Evolutionary conservation across 257 asterid species (phyloP), one percentile per base, ranked within the genome.

Genomic region (Buddleja alternifolia): DNA sequence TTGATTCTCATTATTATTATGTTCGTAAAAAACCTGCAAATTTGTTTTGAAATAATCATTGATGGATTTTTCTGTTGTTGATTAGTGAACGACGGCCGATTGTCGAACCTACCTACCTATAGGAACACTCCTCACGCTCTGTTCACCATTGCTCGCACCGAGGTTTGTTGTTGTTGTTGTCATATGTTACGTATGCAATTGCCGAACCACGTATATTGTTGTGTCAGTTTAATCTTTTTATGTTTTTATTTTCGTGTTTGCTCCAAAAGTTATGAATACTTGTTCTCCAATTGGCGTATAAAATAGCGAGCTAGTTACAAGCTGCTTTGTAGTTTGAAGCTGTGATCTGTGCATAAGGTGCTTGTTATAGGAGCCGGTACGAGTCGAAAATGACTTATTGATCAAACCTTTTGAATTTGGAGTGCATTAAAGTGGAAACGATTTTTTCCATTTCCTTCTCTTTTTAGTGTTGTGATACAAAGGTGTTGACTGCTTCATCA

Each of bases 91-190:
- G 97, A 94, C 72, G 97, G 99, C 29, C 80, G 97, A 44, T 47
- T 80, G 58, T 53, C 82, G 20, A 71, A 71, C 41, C 78, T 94
- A 12, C 96, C 97, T 16, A 73, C 82, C 61, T 94, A 94, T 72
- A 81, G 70, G 80, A 91, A 79, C 80, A 91, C 99, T 70, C 92
- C 89, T 73, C 93, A 94, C 56, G 99, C 99, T 70, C 86, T 91
- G 56, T 78, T 82, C 80, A 81, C 92, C 80, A 87, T 94, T 78
- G 85, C 92, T 53, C 96, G 97, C 71, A 57, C 81, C 19, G 99
- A 94, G 99, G 97, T 90, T 44, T 69, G 83, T 82, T 64, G 58
- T 17, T 14, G 24, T n/a, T n/a, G n/a, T n/a, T n/a, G n/a, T n/a
- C n/a, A n/a, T n/a, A n/a, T n/a, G n/a, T n/a, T n/a, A n/a, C n/a